phyloP scores from a whole-genome alignment of 805 yeast genomes.

The Saturnispora dispora region DNA sequence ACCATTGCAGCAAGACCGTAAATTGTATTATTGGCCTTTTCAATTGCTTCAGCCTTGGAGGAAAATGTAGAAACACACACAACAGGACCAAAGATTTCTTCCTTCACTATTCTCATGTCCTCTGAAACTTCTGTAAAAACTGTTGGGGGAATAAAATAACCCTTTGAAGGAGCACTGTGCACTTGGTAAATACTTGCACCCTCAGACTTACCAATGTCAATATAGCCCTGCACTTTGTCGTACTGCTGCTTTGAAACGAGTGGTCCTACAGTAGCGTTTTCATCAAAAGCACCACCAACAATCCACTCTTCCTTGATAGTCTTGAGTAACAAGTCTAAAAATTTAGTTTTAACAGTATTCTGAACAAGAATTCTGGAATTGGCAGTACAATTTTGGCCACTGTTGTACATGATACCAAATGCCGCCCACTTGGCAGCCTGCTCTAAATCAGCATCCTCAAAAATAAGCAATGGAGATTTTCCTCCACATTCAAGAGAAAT shows the following conservation, averaged over 20 bases:
- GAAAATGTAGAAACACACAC: conserved; percentile 58
- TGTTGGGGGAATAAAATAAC: conserved; percentile 68
- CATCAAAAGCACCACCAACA: conserved; percentile 47
- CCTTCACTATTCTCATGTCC: conserved; percentile 56
- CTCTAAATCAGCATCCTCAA: conserved; percentile 54
- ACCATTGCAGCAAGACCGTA: conserved; percentile 82
- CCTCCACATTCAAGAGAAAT: conserved; percentile 70
- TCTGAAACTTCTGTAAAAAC: conserved; percentile 63
- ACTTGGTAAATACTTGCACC: conserved; percentile 41
- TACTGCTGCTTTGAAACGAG: conserved; percentile 48
- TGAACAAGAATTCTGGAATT: conserved; percentile 56
- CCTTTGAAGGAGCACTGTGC: conserved; percentile 36
- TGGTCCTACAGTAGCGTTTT: conserved; percentile 48
- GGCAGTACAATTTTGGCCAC: conserved; percentile 64
- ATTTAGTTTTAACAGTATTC: conserved; percentile 46
- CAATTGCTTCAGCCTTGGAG: conserved; percentile 58
- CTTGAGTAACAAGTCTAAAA: conserved; percentile 34
- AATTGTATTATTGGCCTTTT: conserved; percentile 58
- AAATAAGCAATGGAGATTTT: conserved; percentile 55
- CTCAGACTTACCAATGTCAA: conserved; percentile 36
- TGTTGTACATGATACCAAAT: conserved; percentile 52
- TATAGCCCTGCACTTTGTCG: conserved; percentile 41
- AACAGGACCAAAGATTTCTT: conserved; percentile 88
- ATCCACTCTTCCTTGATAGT: conserved; percentile 41
- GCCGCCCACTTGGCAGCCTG: conserved; percentile 65